Conservation (phyloP, 2,329 filamentous ascomycete species). For the Arthrobotrys sinensis region DNA sequence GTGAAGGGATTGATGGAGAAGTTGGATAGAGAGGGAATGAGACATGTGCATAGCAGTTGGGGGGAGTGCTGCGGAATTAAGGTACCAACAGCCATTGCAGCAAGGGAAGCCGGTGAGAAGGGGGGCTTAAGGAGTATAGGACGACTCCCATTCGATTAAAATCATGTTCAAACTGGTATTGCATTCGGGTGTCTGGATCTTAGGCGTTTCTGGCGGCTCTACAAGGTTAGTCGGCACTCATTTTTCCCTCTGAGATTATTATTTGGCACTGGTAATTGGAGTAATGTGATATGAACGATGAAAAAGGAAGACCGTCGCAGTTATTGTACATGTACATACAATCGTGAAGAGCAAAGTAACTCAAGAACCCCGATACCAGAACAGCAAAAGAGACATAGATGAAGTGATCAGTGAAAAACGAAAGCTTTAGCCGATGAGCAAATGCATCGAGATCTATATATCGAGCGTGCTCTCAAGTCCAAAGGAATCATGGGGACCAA, state of each 20-base stretch:
- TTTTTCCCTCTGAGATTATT: too few relatives aligned
- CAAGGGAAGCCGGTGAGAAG: conserved; percentile 88
- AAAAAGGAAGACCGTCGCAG: conserved; percentile 31
- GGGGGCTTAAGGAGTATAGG: conserved; percentile 75
- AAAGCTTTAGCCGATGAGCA: conserved; percentile 1
- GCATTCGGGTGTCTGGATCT: conserved; percentile 8
- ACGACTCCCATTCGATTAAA: conserved; percentile 85
- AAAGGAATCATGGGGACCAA: neutral
- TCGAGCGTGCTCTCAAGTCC: neutral
- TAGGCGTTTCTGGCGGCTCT: conserved; percentile 9
- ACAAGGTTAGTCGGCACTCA: too few relatives aligned
- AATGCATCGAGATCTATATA: conserved; percentile 14
- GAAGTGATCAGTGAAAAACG: neutral
- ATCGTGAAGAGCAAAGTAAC: conserved; percentile 26
- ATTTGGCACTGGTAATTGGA: conserved; percentile 1
- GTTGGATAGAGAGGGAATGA: conserved; percentile 76
- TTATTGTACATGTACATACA: conserved; percentile 55
- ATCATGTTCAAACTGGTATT: conserved; percentile 63
- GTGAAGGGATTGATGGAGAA: conserved; percentile 75
- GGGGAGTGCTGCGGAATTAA: conserved; percentile 99
- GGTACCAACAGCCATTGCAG: conserved; percentile 93
- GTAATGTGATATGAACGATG: conserved; percentile 20
- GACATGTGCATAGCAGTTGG: conserved; percentile 83
- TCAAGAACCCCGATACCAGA: conserved; percentile 39
- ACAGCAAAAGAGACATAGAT: conserved; percentile 4